Evolutionary conservation across 495 filamentous ascomycete species (phyloP).

Genomic region (Peziza echinospora): DNA sequence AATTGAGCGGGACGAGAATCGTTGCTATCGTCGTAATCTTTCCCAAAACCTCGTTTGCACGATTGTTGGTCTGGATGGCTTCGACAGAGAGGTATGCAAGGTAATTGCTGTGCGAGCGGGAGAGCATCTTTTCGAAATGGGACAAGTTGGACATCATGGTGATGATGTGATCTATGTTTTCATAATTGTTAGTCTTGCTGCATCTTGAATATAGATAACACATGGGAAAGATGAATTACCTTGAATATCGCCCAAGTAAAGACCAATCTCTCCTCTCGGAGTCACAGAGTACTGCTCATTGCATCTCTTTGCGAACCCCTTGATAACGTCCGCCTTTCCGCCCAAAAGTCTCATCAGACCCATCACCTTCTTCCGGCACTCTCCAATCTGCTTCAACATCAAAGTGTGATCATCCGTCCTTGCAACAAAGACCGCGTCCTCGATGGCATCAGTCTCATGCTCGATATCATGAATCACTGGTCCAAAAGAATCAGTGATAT

Average conservation of each 20-base stretch:
- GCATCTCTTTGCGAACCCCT: constrained; percentile 95
- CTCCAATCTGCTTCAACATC: constrained; percentile 35
- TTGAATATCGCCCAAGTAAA: constrained; percentile 94
- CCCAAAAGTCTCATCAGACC: constrained; percentile 74
- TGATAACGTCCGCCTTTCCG: constrained; percentile 97
- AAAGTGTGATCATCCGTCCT: constrained; percentile 63
- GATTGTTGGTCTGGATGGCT: constrained; percentile 55
- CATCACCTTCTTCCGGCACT: constrained; percentile 95
- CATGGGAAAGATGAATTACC: constrained; percentile 3
- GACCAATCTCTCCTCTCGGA: constrained; percentile 77
- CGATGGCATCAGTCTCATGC: constrained; percentile 74
- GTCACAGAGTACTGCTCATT: constrained; percentile 97
- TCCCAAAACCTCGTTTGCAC: constrained; percentile 90
- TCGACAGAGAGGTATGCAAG: constrained; percentile 44
- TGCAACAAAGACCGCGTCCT: constrained; percentile 45
- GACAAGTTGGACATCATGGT: constrained; percentile 91
- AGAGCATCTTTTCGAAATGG: constrained; percentile 88
- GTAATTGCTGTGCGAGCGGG: constrained; percentile 85
- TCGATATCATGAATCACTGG: constrained; percentile 78
- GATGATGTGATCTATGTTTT: constrained; percentile 61
- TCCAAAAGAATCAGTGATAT: constrained; percentile 88
- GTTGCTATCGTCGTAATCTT: constrained; percentile 92
- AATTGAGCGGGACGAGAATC: constrained; percentile 93
- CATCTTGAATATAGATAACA: not conserved
- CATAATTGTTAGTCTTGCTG: not conserved